These are phyloP conservation scores for Naganishia randhawae DNA, from an alignment of 768 basidiomycete species.

Conservation along the genomic window DNA sequence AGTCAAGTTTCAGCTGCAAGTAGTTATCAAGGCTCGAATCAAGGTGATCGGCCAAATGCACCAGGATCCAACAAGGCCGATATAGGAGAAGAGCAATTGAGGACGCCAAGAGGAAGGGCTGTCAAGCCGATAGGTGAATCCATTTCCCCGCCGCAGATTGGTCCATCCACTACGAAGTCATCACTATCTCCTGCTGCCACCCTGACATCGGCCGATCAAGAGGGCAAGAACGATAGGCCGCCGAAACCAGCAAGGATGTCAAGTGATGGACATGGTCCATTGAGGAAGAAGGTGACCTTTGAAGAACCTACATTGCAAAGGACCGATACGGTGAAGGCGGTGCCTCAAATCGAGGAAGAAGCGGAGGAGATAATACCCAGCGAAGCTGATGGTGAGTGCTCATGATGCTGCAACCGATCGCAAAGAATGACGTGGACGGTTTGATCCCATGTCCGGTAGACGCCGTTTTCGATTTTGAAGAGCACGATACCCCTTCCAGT, in stretches of 20 bases:
- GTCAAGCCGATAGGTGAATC: slow-evolving; percentile 13
- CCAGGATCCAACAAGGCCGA: slow-evolving; percentile 5
- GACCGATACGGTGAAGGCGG: neutral
- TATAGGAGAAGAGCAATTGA: slow-evolving; percentile 22
- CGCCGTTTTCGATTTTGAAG: slow-evolving; percentile 49
- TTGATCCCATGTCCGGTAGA: slow-evolving; percentile 10
- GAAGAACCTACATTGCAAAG: slow-evolving; percentile 36
- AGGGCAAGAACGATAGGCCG: neutral
- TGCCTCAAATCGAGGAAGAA: slow-evolving; percentile 13
- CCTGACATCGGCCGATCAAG: slow-evolving; percentile 1
- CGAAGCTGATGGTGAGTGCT: slow-evolving; percentile 28
- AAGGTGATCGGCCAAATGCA: neutral
- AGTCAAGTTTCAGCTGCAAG: slow-evolving; percentile 29
- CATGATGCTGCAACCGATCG: slow-evolving; percentile 19
- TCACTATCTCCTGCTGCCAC: neutral
- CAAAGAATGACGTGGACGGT: neutral
- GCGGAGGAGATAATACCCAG: slow-evolving; percentile 8
- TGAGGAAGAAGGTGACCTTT: slow-evolving; percentile 44
- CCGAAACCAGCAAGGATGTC: neutral
- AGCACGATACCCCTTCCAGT: slow-evolving; percentile 36
- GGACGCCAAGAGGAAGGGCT: slow-evolving; percentile 9
- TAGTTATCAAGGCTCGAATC: slow-evolving; percentile 17
- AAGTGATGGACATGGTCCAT: neutral
- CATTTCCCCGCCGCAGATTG: neutral
- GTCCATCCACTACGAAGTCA: neutral